phyloP scores from a whole-genome alignment of 352 stramenopile species.

The Pythium vanterpoolii region DNA sequence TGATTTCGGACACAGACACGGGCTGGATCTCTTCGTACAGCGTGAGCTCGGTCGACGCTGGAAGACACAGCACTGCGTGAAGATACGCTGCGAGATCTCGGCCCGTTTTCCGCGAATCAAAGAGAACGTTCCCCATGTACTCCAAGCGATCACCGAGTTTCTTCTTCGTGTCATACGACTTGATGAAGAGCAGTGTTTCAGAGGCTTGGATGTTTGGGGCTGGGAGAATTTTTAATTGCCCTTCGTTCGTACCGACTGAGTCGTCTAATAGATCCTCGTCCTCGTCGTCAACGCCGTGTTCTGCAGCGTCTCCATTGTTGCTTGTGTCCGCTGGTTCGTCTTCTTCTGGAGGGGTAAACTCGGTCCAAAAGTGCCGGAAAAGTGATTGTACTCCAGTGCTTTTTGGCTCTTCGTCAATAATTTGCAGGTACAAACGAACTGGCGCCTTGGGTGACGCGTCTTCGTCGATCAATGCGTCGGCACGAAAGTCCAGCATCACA shows the following conservation, averaged over 20 bases:
- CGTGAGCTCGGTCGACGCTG: conserved; percentile 41
- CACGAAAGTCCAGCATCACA: conserved; percentile 36
- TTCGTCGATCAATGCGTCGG: conserved; percentile 71
- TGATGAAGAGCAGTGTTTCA: conserved; percentile 82
- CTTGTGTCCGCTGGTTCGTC: neutral
- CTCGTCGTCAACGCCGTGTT: conserved; percentile 19
- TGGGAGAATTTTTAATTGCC: neutral
- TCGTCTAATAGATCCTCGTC: conserved; percentile 18
- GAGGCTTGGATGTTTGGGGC: conserved; percentile 11
- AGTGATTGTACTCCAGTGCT: conserved; percentile 16
- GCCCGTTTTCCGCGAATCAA: conserved; percentile 62
- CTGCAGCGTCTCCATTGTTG: neutral
- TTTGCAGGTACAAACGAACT: conserved; percentile 76
- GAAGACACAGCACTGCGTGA: conserved; percentile 52
- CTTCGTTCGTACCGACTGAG: neutral
- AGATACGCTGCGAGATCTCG: conserved; percentile 44
- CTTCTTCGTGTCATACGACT: conserved; percentile 75
- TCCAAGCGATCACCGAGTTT: conserved; percentile 58
- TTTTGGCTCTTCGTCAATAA: conserved; percentile 26
- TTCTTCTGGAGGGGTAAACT: conserved; percentile 47
- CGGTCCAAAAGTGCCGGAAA: conserved; percentile 53
- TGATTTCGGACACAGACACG: conserved; percentile 48
- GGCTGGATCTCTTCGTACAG: conserved; percentile 83
- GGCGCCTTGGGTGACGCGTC: conserved; percentile 61
- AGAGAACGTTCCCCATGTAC: conserved; percentile 78